Evolutionary conservation across 2,329 filamentous ascomycete genomes (phyloP).

Genomic region (Coniochaeta sp.): DNA sequence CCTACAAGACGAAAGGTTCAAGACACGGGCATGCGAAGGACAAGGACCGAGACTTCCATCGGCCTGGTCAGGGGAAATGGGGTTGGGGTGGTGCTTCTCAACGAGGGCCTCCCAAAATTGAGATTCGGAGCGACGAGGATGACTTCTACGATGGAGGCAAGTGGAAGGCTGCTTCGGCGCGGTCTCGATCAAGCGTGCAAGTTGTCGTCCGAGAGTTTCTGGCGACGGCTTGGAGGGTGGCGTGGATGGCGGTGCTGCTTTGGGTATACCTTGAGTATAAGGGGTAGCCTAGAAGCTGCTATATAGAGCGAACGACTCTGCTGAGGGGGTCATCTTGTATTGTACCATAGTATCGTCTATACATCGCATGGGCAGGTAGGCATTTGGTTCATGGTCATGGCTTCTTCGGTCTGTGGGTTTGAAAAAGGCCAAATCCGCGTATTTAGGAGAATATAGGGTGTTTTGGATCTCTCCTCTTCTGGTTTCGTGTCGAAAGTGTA

Average conservation of each 20-base stretch:
- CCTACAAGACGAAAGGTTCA: slow-evolving; percentile 13
- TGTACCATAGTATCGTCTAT: neutral
- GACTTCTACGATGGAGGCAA: slow-evolving; percentile 34
- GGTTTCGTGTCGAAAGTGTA: neutral
- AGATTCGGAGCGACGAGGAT: slow-evolving; percentile 37
- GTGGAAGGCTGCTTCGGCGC: slow-evolving; percentile 18
- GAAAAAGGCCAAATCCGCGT: too few species aligned
- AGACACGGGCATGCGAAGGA: neutral
- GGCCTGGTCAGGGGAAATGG: slow-evolving; percentile 26
- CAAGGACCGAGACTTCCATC: slow-evolving; percentile 12
- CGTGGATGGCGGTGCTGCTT: slow-evolving; percentile 53
- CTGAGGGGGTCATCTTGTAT: neutral
- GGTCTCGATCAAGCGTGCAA: slow-evolving; percentile 27
- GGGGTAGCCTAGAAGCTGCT: slow-evolving; percentile 33
- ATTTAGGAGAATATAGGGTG: too few species aligned
- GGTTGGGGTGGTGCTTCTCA: slow-evolving; percentile 30
- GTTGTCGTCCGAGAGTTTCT: slow-evolving; percentile 53
- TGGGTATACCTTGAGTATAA: slow-evolving; percentile 62
- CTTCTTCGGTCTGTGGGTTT: neutral
- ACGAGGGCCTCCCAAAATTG: slow-evolving; percentile 38
- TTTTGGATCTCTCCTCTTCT: too few species aligned
- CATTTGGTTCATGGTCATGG: neutral
- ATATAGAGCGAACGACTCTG: neutral
- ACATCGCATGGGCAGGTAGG: slow-evolving; percentile 1
- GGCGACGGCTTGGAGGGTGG: slow-evolving; percentile 53